Percentiles rank a stretch among this genome's conserved stretches.
Evolutionary conservation across 129 eudicot species (phyloP).

Genomic region (Lactuca saligna): DNA sequence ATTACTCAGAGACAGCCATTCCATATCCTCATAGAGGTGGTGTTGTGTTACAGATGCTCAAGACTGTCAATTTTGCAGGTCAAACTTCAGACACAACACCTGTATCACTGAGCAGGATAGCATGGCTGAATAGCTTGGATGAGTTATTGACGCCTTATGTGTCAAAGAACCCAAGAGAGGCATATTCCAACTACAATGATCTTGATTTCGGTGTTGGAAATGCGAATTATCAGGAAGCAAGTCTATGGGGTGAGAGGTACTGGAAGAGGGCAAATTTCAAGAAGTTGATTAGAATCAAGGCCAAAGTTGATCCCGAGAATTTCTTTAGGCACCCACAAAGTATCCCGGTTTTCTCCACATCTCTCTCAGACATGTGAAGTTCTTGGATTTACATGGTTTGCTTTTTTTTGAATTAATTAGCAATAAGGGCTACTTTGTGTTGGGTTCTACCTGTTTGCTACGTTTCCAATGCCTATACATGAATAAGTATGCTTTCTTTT

Average conservation of each 20-base stretch:
- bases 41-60: not conserved
- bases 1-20: not conserved
- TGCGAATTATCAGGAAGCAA: not conserved
- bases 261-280: slow-evolving; percentile 22
- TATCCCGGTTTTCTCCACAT: not conserved
- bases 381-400: not conserved
- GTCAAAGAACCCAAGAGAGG: not conserved
- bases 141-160: slow-evolving; percentile 12
- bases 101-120: not conserved
- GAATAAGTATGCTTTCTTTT: not conserved
- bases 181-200: slow-evolving; percentile 26
- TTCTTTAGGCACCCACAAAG: slow-evolving; percentile 14
- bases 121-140: slow-evolving; percentile 10
- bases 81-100: not conserved
- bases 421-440: not conserved
- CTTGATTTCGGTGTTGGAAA: slow-evolving; percentile 19
- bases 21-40: slow-evolving; percentile 12
- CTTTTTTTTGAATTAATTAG: not conserved
- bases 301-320: slow-evolving; percentile 20
- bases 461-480: not conserved
- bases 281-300: slow-evolving; percentile 20
- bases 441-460: not conserved
- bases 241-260: not conserved
- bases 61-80: not conserved
- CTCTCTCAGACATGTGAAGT: not conserved